Evolutionary conservation across 116 monocot species (phyloP), one percentile per base, ranked within the genome.

Genomic region (Posidonia oceanica): DNA sequence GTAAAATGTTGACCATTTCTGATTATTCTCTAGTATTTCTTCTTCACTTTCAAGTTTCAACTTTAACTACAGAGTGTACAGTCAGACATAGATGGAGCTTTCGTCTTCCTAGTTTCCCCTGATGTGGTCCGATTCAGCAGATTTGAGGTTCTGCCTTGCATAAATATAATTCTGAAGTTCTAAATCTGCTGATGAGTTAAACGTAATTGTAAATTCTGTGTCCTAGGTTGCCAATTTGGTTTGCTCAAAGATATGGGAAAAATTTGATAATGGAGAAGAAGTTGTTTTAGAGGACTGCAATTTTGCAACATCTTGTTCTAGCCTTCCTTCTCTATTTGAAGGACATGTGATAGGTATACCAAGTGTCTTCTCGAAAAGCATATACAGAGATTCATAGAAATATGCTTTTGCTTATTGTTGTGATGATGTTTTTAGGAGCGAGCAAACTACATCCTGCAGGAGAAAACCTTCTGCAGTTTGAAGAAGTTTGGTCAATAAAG

Each of bases 41-140:
- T 64, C 4, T 77, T 36, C 66, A 17, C 14, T 37, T 51, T 13
- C 23, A 29, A 29, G 29, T 29, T 29, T 29, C 29, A 29, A 29
- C 29, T 29, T 29, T 29, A 36, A 54, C 64, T 75, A 4, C 73
- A 94, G 90, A 72, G 72, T 71, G 87, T 94, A 41, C 87, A 88
- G 65, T 63, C 75, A 68, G 90, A 81, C 20, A 79, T 17, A 20
- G 76, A 76, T 73, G 78, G 76, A 79, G 71, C 62, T 38, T 51
- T 90, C 71, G 69, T 85, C n/a, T 85, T 94, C 72, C 64, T 87
- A 66, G 79, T 90, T 63, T 80, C 87, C 12, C 87, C 94, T 71
- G 90, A 94, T 68, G 86, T 78, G 40, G 16, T 94, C 74, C 71
- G 80, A 39, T 94, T 87, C 77, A 80, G 59, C 71, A 83, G 90